Evolutionary conservation across 176 grass and related monocot species (phyloP).

Genomic region (Oryza meridionalis): DNA sequence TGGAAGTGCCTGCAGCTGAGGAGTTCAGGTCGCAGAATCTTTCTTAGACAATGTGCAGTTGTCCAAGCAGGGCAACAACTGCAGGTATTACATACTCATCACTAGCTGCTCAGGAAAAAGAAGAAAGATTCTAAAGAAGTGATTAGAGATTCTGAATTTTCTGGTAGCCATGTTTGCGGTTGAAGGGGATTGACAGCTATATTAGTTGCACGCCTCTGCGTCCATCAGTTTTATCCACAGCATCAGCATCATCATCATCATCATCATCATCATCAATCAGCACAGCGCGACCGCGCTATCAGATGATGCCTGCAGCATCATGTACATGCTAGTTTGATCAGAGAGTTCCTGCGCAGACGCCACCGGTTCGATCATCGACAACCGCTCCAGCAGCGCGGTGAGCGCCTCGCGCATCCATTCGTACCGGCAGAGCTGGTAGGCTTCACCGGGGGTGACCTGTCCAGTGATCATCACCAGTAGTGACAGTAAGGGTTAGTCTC

Average conservation of each 20-base stretch:
- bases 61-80: slow-evolving; percentile 25
- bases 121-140: slow-evolving; percentile 21
- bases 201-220: slow-evolving; percentile 4
- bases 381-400: slow-evolving; percentile 50
- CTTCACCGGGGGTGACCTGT: slow-evolving; percentile 60
- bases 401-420: slow-evolving; percentile 95
- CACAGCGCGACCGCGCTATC: slow-evolving; percentile 67
- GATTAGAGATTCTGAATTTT: slow-evolving; percentile 26
- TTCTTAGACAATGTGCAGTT: slow-evolving; percentile 5
- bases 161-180: slow-evolving; percentile 22
- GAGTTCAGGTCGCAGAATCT: slow-evolving; percentile 14
- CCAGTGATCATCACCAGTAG: slow-evolving; percentile 5
- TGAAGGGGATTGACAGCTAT: not conserved
- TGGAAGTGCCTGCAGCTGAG: slow-evolving; percentile 18
- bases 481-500: not conserved
- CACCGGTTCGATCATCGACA: slow-evolving; percentile 40
- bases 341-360: slow-evolving; percentile 32
- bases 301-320: slow-evolving; percentile 58
- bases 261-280: slow-evolving; percentile 28
- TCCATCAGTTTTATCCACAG: slow-evolving; percentile 36
- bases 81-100: slow-evolving; percentile 16
- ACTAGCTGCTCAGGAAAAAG: not conserved
- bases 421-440: slow-evolving; percentile 75
- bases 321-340: slow-evolving; percentile 57
- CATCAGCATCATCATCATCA: not conserved